Conservation (phyloP, 2,329 filamentous ascomycete species). For the Penicillium sp. region DNA sequence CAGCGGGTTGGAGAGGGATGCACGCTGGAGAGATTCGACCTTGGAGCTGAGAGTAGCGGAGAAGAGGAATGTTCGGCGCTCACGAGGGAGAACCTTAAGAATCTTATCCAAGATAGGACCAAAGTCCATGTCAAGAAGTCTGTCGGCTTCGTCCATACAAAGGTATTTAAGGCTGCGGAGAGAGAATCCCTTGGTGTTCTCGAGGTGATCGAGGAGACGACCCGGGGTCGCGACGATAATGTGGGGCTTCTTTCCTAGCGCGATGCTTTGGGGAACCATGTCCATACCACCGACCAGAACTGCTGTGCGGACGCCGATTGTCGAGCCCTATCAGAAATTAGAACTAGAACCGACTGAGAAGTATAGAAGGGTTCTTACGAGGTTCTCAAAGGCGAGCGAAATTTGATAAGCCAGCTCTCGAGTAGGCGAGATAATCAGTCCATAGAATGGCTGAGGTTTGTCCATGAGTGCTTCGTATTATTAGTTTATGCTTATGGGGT, state of each 20-base stretch:
- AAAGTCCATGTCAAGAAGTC: constrained; percentile 90
- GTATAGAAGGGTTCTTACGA: constrained; percentile 53
- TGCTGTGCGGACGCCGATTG: constrained; percentile 83
- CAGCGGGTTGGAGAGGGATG: constrained; percentile 80
- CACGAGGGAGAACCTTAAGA: constrained; percentile 79
- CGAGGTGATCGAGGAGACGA: constrained; percentile 83
- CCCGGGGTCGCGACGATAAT: constrained; percentile 91
- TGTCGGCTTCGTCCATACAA: constrained; percentile 91
- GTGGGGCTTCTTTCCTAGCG: constrained; percentile 93
- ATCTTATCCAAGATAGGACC: constrained; percentile 91
- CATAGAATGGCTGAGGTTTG: constrained; percentile 80
- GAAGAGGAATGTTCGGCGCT: constrained; percentile 82
- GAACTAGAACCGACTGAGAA: neutral
- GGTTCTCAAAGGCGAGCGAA: constrained; percentile 79
- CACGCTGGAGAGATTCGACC: constrained; percentile 88
- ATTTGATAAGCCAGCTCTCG: constrained; percentile 94
- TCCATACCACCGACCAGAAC: constrained; percentile 93
- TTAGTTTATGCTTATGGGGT: neutral
- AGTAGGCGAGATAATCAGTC: constrained; percentile 88
- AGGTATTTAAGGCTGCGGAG: constrained; percentile 79
- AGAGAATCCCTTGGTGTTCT: constrained; percentile 96
- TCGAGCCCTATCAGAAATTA: constrained; percentile 42
- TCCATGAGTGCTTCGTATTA: constrained; percentile 67
- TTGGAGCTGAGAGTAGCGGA: constrained; percentile 93
- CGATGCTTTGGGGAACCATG: constrained; percentile 89